Conservation (phyloP, 805 yeast genomes). For the Saturnispora saitoi region DNA sequence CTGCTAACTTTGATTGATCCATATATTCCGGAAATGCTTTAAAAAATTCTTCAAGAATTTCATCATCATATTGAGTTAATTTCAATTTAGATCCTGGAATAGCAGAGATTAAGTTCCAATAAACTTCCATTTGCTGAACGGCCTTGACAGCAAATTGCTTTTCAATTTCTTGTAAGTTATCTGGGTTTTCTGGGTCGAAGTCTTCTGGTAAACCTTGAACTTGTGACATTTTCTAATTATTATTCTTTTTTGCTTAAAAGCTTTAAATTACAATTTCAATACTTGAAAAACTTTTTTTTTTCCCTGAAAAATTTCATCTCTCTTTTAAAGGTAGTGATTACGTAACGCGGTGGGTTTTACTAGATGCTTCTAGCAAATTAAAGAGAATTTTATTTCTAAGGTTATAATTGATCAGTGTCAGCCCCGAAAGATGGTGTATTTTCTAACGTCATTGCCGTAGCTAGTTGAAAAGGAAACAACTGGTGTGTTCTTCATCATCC, state of each 20-base stretch:
- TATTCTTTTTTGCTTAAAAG: too few relatives aligned
- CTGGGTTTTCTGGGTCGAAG: conserved; percentile 74
- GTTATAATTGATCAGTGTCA: conserved; percentile 9
- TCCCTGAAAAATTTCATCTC: background rate
- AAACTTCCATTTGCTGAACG: conserved; percentile 89
- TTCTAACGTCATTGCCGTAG: conserved; percentile 20
- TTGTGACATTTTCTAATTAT: conserved; percentile 1
- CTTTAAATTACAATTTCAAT: too few relatives aligned
- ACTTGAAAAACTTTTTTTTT: background rate
- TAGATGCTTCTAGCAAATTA: background rate
- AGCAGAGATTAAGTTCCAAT: conserved; percentile 72
- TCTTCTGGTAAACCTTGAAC: conserved; percentile 16
- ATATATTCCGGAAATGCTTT: conserved; percentile 84
- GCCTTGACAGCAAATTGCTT: conserved; percentile 98
- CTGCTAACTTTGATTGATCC: conserved; percentile 46
- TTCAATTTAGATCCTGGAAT: conserved; percentile 74
- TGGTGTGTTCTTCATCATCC: conserved; percentile 16
- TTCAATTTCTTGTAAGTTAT: conserved; percentile 91
- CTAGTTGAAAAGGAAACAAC: conserved; percentile 16
- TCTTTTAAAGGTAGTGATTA: background rate
- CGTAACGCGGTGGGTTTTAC: background rate
- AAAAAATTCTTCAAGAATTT: conserved; percentile 50
- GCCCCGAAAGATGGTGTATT: conserved; percentile 22
- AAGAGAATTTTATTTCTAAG: background rate
- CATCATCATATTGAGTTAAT: conserved; percentile 65